A percentile compares a stretch with the other conserved stretches of the same genome.
phyloP scores from a whole-genome alignment of 1,284 basidiomycete species.

The Malassezia restricta region DNA sequence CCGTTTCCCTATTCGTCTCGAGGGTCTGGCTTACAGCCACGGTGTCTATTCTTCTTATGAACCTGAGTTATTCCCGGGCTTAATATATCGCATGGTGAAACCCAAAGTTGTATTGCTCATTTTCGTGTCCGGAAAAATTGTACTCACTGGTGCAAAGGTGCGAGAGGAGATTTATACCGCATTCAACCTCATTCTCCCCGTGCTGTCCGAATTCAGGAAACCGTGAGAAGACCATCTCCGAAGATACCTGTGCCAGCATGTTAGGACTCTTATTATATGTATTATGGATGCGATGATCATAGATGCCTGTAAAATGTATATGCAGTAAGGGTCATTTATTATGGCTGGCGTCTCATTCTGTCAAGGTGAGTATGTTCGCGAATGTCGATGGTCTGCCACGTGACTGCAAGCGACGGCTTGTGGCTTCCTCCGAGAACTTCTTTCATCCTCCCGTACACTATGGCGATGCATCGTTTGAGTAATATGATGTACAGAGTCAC shows the following conservation, averaged over 20 bases:
- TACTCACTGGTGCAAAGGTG: conserved; percentile 96
- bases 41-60: conserved; percentile 97
- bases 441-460: background rate
- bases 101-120: conserved; percentile 97
- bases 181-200: conserved; percentile 87
- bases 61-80: conserved; percentile 95
- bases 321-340: background rate
- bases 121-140: conserved; percentile 98
- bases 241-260: background rate
- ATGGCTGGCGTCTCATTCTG: background rate
- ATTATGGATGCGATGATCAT: background rate
- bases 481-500: background rate
- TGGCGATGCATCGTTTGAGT: conserved; percentile 7
- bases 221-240: conserved; percentile 17
- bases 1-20: conserved; percentile 95
- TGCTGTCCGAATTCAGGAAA: conserved; percentile 48
- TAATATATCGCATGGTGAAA: conserved; percentile 99
- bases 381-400: background rate
- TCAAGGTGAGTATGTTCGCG: background rate
- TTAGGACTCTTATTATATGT: background rate
- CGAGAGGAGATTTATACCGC: conserved; percentile 98
- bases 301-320: background rate
- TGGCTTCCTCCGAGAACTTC: background rate
- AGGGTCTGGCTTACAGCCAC: conserved; percentile 94
- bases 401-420: background rate